Percentiles rank a stretch among this genome's conserved stretches.
These are phyloP conservation scores for Fusarium tuaranense DNA, from an alignment of 2,329 filamentous ascomycete species.

Conservation along the genomic window DNA sequence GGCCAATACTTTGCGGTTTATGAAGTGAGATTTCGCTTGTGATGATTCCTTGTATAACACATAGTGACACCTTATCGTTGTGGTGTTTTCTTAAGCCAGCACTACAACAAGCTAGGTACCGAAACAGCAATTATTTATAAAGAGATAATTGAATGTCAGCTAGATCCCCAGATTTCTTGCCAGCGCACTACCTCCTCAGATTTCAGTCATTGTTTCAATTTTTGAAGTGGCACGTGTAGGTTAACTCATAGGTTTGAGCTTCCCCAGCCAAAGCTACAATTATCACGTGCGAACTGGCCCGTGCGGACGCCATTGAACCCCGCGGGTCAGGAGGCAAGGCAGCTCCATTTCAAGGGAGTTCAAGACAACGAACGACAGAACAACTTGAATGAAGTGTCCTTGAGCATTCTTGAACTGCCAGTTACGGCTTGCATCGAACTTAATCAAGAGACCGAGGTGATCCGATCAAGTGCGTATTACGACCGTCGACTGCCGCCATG, in stretches of 20 bases:
- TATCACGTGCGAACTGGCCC: slow-evolving; percentile 38
- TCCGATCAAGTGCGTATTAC: background rate
- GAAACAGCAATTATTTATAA: background rate
- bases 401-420: slow-evolving; percentile 9
- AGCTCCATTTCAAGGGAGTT: slow-evolving; percentile 22
- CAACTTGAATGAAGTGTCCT: slow-evolving; percentile 23
- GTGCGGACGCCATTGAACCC: slow-evolving; percentile 38
- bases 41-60: background rate
- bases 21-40: background rate
- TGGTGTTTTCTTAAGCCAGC: background rate
- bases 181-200: background rate
- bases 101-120: background rate
- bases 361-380: slow-evolving; percentile 31
- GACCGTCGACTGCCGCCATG: slow-evolving; percentile 65
- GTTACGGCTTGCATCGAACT: background rate
- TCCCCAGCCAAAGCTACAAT: background rate
- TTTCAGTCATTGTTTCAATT: background rate
- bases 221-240: background rate
- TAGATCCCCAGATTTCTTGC: background rate
- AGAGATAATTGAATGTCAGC: background rate
- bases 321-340: slow-evolving; percentile 41
- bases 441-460: background rate
- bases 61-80: background rate
- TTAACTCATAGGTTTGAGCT: background rate
- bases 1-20: background rate